These are phyloP conservation scores for Nosema muscidifuracis DNA, from an alignment of 371 early-diverging fungal genomes.

Conservation along the genomic window DNA sequence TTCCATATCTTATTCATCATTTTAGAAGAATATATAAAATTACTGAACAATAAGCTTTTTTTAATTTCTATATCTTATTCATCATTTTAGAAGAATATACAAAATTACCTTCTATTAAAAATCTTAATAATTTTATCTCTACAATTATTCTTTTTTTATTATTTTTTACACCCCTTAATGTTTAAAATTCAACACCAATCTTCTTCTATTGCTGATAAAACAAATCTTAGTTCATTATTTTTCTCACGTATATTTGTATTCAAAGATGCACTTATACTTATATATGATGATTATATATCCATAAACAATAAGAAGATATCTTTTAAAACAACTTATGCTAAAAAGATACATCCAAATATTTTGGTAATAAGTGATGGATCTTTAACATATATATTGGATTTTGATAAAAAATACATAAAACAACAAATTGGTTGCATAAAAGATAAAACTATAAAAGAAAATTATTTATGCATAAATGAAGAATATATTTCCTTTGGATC, in stretches of 20 bases:
- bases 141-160: too few relatives aligned
- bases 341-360: background rate
- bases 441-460: background rate
- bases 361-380: background rate
- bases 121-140: too few relatives aligned
- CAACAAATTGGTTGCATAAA: background rate
- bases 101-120: too few relatives aligned
- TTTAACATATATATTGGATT: background rate
- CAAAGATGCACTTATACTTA: background rate
- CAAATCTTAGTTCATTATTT: background rate
- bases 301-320: background rate
- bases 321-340: background rate
- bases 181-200: background rate
- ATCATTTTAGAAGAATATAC: too few relatives aligned
- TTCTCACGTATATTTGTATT: background rate
- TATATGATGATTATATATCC: background rate
- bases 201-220: background rate
- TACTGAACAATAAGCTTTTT: too few relatives aligned
- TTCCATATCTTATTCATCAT: too few relatives aligned
- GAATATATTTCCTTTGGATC: background rate
- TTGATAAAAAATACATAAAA: background rate
- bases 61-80: too few relatives aligned
- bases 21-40: too few relatives aligned
- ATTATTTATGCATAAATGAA: background rate
- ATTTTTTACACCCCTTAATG: too few relatives aligned